Percentiles rank a stretch among this genome's conserved stretches.
phyloP scores from a whole-genome alignment of 2,329 filamentous ascomycete species.

The Aureobasidium sp. region DNA sequence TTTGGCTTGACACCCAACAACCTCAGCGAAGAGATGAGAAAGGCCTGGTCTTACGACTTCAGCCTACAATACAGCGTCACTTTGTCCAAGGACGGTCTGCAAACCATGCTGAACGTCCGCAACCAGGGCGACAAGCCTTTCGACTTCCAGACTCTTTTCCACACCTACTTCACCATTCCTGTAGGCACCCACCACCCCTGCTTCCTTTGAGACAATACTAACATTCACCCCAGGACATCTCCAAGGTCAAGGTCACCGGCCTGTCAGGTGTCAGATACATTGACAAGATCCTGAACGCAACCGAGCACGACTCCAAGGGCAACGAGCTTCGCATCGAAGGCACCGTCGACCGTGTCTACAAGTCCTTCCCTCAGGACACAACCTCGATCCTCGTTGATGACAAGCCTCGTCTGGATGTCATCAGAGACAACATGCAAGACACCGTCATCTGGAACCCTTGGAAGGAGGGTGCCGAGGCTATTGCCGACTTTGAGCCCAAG shows the following conservation, averaged over 20 bases:
- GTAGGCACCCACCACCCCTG: conserved; percentile 43
- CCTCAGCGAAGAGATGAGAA: conserved; percentile 60
- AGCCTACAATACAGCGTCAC: conserved; percentile 90
- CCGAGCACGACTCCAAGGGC: conserved; percentile 58
- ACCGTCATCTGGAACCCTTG: conserved; percentile 98
- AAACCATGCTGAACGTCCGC: conserved; percentile 76
- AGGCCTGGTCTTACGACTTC: conserved; percentile 80
- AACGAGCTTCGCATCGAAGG: conserved; percentile 61
- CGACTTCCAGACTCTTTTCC: conserved; percentile 85
- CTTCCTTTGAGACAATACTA: background rate
- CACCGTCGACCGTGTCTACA: conserved; percentile 87
- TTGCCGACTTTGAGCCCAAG: conserved; percentile 82
- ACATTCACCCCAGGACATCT: conserved; percentile 60
- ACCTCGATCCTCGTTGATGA: conserved; percentile 59
- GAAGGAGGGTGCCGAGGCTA: conserved; percentile 72
- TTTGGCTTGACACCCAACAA: conserved; percentile 77
- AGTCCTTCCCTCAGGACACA: conserved; percentile 53
- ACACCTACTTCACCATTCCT: conserved; percentile 79
- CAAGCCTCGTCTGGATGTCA: conserved; percentile 61
- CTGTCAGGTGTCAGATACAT: conserved; percentile 69
- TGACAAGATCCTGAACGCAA: conserved; percentile 71
- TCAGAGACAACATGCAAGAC: conserved; percentile 77
- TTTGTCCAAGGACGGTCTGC: conserved; percentile 64
- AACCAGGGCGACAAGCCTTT: conserved; percentile 79
- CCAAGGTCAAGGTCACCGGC: conserved; percentile 63